Percentiles rank a stretch among this genome's conserved stretches.
These are phyloP conservation scores for Aristolochia californica DNA, from an alignment of 164 flowering plant species.

Conservation along the genomic window DNA sequence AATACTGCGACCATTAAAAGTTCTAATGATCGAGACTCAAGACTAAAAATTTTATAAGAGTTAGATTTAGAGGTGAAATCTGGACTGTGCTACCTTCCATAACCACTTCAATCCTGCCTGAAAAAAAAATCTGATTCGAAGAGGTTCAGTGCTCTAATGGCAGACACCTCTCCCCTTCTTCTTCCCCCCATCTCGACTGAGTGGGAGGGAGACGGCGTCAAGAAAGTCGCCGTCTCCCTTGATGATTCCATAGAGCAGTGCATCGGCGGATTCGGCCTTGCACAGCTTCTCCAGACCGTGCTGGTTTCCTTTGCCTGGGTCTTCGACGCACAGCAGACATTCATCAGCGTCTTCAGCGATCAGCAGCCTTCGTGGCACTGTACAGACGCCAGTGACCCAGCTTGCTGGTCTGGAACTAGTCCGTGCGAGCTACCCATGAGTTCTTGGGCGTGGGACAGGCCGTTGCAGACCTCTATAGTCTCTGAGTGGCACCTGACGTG, in stretches of 20 bases:
- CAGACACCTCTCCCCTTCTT: too few relatives aligned
- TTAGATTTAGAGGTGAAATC: too few relatives aligned
- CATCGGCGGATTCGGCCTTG: conserved; percentile 35
- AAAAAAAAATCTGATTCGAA: too few relatives aligned
- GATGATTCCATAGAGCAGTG: conserved; percentile 37
- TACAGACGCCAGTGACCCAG: conserved; percentile 6
- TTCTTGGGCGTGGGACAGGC: conserved; percentile 51
- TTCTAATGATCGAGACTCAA: too few relatives aligned
- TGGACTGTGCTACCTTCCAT: too few relatives aligned
- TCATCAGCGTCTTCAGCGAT: conserved; percentile 55
- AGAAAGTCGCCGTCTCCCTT: conserved; percentile 14
- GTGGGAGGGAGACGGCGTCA: too few relatives aligned
- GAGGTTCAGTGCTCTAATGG: too few relatives aligned
- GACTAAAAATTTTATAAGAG: too few relatives aligned
- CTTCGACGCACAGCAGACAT: conserved; percentile 63
- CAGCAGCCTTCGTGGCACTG: conserved; percentile 51
- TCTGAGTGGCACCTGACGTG: conserved; percentile 54
- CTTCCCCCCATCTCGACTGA: too few relatives aligned
- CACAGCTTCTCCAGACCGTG: conserved; percentile 40
- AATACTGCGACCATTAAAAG: too few relatives aligned
- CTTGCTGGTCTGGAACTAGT: too few relatives aligned
- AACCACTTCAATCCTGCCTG: too few relatives aligned
- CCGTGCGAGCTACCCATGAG: conserved; percentile 25
- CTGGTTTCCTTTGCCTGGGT: conserved; percentile 46
- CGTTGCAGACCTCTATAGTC: conserved; percentile 22